phyloP scores from a whole-genome alignment of 768 basidiomycete species.

The Leccinum pellstonianum region DNA sequence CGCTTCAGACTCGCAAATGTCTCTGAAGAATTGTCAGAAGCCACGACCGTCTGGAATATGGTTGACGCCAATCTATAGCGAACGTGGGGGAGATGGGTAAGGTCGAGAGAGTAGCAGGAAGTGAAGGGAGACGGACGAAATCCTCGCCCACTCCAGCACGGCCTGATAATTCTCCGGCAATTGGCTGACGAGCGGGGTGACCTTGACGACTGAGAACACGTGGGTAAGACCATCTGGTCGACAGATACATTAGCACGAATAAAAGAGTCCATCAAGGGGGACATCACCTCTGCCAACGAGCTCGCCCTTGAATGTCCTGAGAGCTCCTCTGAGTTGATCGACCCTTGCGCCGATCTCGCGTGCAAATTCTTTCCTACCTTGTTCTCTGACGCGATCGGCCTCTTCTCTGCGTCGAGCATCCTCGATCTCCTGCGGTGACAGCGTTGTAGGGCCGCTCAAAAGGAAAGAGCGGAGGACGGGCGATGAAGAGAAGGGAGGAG shows the following conservation, averaged over 20 bases:
- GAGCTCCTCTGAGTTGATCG: conserved; percentile 77
- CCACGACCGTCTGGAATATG: conserved; percentile 92
- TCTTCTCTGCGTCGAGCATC: conserved; percentile 83
- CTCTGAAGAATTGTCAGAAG: conserved; percentile 89
- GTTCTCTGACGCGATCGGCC: conserved; percentile 83
- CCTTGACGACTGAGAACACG: conserved; percentile 86
- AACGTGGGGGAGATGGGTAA: conserved; percentile 7
- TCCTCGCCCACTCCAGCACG: conserved; percentile 94
- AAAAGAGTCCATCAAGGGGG: neutral
- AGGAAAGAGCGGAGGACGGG: conserved; percentile 87
- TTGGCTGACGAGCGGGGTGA: conserved; percentile 70
- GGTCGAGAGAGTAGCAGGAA: conserved; percentile 1
- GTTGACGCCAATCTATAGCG: conserved; percentile 82
- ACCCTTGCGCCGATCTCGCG: conserved; percentile 84
- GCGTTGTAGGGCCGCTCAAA: conserved; percentile 65
- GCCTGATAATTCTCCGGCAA: conserved; percentile 84
- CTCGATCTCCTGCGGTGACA: conserved; percentile 70
- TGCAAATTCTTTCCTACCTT: conserved; percentile 82
- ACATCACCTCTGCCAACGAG: conserved; percentile 77
- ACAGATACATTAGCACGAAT: conserved; percentile 5
- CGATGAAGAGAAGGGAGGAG: conserved; percentile 74
- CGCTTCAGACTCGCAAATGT: conserved; percentile 86
- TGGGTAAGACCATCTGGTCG: conserved; percentile 78
- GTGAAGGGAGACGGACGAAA: conserved; percentile 67
- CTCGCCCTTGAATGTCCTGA: conserved; percentile 89